Conservation (phyloP, 2,329 filamentous ascomycete genomes). For the Aspergillus pseudoglaucus region DNA sequence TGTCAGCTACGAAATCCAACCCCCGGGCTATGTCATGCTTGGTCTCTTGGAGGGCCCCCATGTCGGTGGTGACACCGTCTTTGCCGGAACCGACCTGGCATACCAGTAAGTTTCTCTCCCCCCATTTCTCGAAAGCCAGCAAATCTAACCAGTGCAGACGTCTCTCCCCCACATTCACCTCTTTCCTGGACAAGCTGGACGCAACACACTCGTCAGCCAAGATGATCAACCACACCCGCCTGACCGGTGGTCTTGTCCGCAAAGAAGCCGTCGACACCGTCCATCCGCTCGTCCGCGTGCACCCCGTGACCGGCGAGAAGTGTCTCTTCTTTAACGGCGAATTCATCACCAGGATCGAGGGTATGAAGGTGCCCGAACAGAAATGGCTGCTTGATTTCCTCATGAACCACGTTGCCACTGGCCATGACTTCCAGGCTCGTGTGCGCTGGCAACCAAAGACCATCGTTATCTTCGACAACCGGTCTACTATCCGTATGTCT, state of each 20-base stretch:
- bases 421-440: slow-evolving; percentile 44
- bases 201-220: slow-evolving; percentile 39
- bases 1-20: slow-evolving; percentile 44
- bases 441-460: slow-evolving; percentile 45
- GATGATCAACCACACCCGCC: slow-evolving; percentile 38
- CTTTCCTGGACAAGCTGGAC: slow-evolving; percentile 26
- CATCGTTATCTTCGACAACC: slow-evolving; percentile 47
- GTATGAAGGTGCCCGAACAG: slow-evolving; percentile 43
- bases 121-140: not conserved
- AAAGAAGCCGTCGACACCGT: slow-evolving; percentile 40
- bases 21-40: slow-evolving; percentile 43
- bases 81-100: slow-evolving; percentile 39
- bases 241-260: slow-evolving; percentile 39
- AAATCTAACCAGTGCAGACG: slow-evolving; percentile 12
- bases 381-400: slow-evolving; percentile 43
- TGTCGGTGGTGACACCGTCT: slow-evolving; percentile 45
- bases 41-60: slow-evolving; percentile 46
- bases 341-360: slow-evolving; percentile 43
- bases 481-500: slow-evolving; percentile 41
- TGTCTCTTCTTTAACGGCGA: slow-evolving; percentile 45
- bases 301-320: slow-evolving; percentile 45
- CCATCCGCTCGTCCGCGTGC: slow-evolving; percentile 42
- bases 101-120: slow-evolving; percentile 31
- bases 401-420: slow-evolving; percentile 41
- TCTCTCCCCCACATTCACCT: slow-evolving; percentile 48